Base-by-base conservation (phyloP, 257 asterid genomes). In the Capsicum pubescens region DNA sequence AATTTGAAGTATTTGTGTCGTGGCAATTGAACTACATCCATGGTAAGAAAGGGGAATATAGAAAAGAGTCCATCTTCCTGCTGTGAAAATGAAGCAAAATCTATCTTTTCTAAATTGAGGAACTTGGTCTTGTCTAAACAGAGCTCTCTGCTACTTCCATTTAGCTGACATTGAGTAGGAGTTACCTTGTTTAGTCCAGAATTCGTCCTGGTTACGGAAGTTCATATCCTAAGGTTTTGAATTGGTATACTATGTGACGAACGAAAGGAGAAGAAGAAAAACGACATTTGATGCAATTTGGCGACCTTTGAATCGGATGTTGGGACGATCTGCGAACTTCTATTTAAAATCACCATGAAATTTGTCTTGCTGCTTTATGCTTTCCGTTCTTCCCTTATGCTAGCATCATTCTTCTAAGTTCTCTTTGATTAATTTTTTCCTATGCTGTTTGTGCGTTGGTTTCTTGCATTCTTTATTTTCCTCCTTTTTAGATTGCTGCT, bases 361-460 rank as follows among this genome's bases (percentile, higher is more conserved):
- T 71, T 71, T 71, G 35, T 44, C 58, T 71, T 42, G 79, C 57
- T 71, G 17, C 79, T 42, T 10, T n/a, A 44, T n/a, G 42, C 26
- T 13, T 52, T 76, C 64, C 48, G 8, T 76, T 52, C 64, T 26
- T 52, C 81, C 64, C 81, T 52, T 52, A 63, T 76, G 80, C 81
- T 54, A 17, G 12, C 26, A 26, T 54, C 64, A 54, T 54, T 77
- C 26, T 76, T 77, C 64, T 77, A 48, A 32, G 26, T 54, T 77
- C 64, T 77, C 50, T 77, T 54, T 17, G 48, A 26, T 77, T 77
- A 63, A 6, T 63, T 19, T 60, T 42, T 21, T 0, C 60, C 70
- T 39, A 19, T 60, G 84, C n/a, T 60, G 42, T 60, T 81, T 17
- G 64, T 59, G 54, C 10, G 1, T 61, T 17, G 9, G 7, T 81